Evolutionary conservation across 106 monocot species (phyloP).

Genomic region (Phalaenopsis equestris): DNA sequence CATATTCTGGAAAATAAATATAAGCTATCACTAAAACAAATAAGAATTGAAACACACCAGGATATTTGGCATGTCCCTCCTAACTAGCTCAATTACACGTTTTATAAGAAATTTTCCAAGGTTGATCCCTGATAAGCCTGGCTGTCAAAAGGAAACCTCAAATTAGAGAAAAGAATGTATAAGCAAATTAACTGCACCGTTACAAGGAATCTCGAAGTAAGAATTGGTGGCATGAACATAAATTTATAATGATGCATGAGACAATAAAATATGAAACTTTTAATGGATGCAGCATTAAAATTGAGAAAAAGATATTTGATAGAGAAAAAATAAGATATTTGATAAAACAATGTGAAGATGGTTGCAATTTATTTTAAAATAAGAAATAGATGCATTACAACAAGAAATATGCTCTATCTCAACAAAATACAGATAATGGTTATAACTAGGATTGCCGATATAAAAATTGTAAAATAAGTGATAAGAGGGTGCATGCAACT

Average conservation of each 20-base stretch:
- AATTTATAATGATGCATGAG: neutral
- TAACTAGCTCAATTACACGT: slow-evolving; percentile 64
- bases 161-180: neutral
- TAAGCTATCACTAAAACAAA: neutral
- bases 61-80: slow-evolving; percentile 63
- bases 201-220: neutral
- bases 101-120: slow-evolving; percentile 87
- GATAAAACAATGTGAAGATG: neutral
- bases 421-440: neutral
- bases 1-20: neutral
- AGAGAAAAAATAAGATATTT: neutral
- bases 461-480: neutral
- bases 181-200: neutral
- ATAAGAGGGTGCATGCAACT: neutral
- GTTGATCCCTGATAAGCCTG: slow-evolving; percentile 86
- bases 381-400: neutral
- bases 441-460: neutral
- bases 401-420: neutral
- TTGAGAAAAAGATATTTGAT: neutral
- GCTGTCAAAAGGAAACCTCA: slow-evolving; percentile 22
- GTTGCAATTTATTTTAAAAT: neutral
- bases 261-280: neutral
- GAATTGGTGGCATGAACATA: neutral
- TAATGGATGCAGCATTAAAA: neutral
- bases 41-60: slow-evolving; percentile 16